Conservation (phyloP, 1,139 yeast species). For the Candida sp. region DNA sequence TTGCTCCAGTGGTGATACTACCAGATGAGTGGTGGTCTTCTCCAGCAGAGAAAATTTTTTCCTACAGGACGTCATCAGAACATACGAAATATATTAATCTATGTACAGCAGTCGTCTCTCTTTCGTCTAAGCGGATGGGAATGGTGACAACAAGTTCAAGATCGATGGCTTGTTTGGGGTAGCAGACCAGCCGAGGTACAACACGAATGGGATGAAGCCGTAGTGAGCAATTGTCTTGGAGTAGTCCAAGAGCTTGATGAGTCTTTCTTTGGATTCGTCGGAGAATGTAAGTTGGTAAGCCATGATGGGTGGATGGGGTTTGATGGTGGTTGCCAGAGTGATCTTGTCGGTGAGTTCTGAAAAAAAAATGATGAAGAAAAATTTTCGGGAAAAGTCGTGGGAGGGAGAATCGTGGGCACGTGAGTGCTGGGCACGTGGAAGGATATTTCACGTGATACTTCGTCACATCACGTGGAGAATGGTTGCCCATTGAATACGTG, state of each 20-base stretch:
- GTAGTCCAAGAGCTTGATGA: constrained; percentile 78
- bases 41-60: background rate
- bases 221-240: constrained; percentile 91
- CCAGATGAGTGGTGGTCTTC: too few species aligned
- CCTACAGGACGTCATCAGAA: background rate
- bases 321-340: too few species aligned
- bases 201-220: constrained; percentile 95
- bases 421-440: too few species aligned
- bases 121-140: constrained; percentile 66
- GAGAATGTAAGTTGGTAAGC: constrained; percentile 44
- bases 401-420: too few species aligned
- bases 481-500: too few species aligned
- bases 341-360: too few species aligned
- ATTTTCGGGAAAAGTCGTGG: too few species aligned
- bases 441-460: too few species aligned
- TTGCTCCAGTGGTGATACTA: background rate
- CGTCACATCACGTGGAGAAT: too few species aligned
- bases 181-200: constrained; percentile 92
- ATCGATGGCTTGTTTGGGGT: constrained; percentile 86
- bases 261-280: constrained; percentile 87
- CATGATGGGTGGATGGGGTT: background rate
- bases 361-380: too few species aligned
- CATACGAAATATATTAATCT: background rate
- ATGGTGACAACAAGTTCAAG: constrained; percentile 71
- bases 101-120: background rate